A percentile compares a stretch with the other conserved stretches of the same genome.
These are phyloP conservation scores for Neohortaea acidophila DNA, from an alignment of 495 filamentous ascomycete species.

Conservation along the genomic window DNA sequence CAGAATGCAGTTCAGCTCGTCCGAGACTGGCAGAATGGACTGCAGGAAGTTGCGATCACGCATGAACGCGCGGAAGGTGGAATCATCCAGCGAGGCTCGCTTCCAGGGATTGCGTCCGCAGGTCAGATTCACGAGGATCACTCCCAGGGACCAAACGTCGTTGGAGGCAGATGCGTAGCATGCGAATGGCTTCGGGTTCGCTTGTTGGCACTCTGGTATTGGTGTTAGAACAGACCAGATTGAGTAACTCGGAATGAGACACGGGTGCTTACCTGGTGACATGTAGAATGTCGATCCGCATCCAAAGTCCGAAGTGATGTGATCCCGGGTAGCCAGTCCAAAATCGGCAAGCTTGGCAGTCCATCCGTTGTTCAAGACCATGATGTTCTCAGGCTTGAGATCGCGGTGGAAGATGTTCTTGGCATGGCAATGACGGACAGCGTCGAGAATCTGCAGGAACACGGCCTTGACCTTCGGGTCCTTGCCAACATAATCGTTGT, in stretches of 20 bases:
- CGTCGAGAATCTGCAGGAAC: slow-evolving; percentile 94
- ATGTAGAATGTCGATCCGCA: slow-evolving; percentile 99
- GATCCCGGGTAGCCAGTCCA: slow-evolving; percentile 76
- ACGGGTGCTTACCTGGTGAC: slow-evolving; percentile 67
- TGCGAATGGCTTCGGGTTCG: slow-evolving; percentile 55
- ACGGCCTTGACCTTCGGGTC: slow-evolving; percentile 72
- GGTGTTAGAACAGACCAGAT: slow-evolving; percentile 6
- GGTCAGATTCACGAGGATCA: slow-evolving; percentile 93
- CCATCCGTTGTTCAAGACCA: slow-evolving; percentile 74
- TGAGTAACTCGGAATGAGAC: not conserved
- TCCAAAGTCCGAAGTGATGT: slow-evolving; percentile 81
- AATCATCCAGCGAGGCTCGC: slow-evolving; percentile 79
- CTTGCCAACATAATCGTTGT: slow-evolving; percentile 82
- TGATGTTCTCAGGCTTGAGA: slow-evolving; percentile 94
- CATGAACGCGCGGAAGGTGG: slow-evolving; percentile 84
- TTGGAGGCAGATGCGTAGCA: slow-evolving; percentile 89
- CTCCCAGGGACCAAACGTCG: slow-evolving; percentile 94
- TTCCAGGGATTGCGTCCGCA: slow-evolving; percentile 99
- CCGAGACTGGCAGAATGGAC: slow-evolving; percentile 82
- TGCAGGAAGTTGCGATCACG: slow-evolving; percentile 77
- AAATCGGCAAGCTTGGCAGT: slow-evolving; percentile 96
- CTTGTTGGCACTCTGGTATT: slow-evolving; percentile 79
- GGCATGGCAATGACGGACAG: slow-evolving; percentile 87
- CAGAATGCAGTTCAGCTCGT: slow-evolving; percentile 78
- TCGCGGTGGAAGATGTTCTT: slow-evolving; percentile 94